Evolutionary conservation across 371 early-diverging fungal species (phyloP).

Genomic region (Mucor piriformis): DNA sequence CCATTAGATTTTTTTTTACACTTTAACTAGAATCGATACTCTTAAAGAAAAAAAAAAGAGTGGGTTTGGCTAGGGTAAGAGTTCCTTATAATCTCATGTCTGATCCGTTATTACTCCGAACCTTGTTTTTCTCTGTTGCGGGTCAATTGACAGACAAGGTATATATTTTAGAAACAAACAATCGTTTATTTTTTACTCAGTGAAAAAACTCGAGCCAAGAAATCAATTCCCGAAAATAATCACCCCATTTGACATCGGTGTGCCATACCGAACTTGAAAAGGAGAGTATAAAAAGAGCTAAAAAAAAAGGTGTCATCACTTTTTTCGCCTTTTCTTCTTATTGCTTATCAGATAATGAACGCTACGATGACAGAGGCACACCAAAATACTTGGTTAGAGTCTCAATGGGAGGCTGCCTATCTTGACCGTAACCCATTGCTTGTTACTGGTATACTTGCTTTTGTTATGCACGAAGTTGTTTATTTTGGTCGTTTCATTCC

Average conservation of each 20-base stretch:
- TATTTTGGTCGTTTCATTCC: slow-evolving; percentile 83
- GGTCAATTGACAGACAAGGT: no score
- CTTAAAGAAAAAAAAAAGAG: no score
- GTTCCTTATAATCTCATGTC: no score
- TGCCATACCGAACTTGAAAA: slow-evolving; percentile 13
- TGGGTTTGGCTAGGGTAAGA: no score
- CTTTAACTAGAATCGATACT: no score
- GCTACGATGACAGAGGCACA: slow-evolving; percentile 1
- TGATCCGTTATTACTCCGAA: no score
- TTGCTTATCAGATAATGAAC: slow-evolving; percentile 8
- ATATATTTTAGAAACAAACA: no score
- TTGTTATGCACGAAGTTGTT: slow-evolving; percentile 76
- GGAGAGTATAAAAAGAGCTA: not conserved
- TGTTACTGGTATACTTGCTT: slow-evolving; percentile 67
- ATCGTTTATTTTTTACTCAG: no score
- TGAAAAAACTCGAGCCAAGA: not conserved
- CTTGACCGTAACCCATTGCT: slow-evolving; percentile 71
- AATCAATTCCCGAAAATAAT: slow-evolving; percentile 14
- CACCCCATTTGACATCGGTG: slow-evolving; percentile 22
- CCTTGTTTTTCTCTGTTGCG: no score
- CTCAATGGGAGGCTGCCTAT: slow-evolving; percentile 63
- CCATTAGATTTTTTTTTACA: not conserved
- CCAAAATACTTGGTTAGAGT: slow-evolving; percentile 18
- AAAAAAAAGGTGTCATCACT: not conserved
- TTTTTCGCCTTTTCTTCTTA: not conserved